phyloP scores from a whole-genome alignment of 2,329 filamentous ascomycete genomes.

The Tricladium varicosporioides region DNA sequence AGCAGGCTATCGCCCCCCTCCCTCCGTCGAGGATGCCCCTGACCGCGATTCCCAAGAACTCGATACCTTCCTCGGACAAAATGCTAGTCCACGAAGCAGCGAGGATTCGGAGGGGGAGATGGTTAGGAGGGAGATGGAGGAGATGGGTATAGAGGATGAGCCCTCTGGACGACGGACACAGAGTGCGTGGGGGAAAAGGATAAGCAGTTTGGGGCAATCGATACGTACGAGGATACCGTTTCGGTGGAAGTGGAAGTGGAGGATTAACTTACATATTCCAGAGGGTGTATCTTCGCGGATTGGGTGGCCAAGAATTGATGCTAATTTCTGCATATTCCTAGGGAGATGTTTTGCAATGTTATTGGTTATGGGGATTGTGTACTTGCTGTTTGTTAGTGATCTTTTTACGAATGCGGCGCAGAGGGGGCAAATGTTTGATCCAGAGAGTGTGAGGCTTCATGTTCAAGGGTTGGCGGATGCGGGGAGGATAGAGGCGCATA shows the following conservation, averaged over 20 bases:
- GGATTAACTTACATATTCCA: constrained; percentile 13
- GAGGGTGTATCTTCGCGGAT: constrained; percentile 17
- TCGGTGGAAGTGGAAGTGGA: constrained; percentile 27
- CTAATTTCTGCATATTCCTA: constrained; percentile 56
- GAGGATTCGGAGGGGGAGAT: constrained; percentile 54
- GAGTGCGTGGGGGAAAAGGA: constrained; percentile 36
- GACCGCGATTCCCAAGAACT: constrained; percentile 31
- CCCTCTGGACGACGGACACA: constrained; percentile 40
- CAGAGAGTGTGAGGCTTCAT: constrained; percentile 75
- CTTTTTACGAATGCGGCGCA: constrained; percentile 67
- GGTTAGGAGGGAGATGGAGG: constrained; percentile 78
- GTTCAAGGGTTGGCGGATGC: constrained; percentile 72
- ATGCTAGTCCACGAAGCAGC: constrained; percentile 49
- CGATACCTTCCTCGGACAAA: constrained; percentile 48
- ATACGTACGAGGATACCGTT: constrained; percentile 31
- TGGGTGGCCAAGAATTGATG: constrained; percentile 31
- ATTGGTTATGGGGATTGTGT: constrained; percentile 74
- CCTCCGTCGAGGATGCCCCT: constrained; percentile 67
- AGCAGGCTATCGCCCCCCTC: constrained; percentile 72
- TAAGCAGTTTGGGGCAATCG: constrained; percentile 34
- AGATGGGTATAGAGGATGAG: constrained; percentile 82
- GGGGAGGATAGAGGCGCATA: constrained; percentile 65
- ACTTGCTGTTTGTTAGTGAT: constrained; percentile 82
- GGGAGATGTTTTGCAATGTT: constrained; percentile 73
- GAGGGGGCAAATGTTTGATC: constrained; percentile 73